A percentile compares a stretch with the other conserved stretches of the same genome.
phyloP scores from a whole-genome alignment of 2,329 filamentous ascomycete genomes.

The Myriosclerotinia duriaeana region DNA sequence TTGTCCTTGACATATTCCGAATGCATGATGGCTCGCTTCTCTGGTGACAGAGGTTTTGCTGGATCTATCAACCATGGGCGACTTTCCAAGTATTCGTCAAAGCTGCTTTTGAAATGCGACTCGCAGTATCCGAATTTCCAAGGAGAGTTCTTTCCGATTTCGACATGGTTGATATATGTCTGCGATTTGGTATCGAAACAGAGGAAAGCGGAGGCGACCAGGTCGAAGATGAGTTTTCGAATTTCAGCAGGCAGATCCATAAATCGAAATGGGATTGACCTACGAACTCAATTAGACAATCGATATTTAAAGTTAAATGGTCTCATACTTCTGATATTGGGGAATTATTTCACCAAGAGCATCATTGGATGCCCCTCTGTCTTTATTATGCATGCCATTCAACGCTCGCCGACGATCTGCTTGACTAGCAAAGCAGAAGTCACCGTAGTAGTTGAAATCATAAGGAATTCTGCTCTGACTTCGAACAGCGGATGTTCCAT shows the following conservation, averaged over 20 bases:
- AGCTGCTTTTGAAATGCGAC: no score
- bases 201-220: background rate
- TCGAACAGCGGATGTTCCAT: no score
- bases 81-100: no score
- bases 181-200: background rate
- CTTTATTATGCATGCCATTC: fast-evolving
- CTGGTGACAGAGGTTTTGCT: fast-evolving
- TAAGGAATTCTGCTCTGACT: background rate
- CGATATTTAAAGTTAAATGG: background rate
- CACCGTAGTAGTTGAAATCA: background rate
- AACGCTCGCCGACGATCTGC: fast-evolving
- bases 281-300: background rate
- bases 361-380: no score
- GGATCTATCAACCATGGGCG: no score
- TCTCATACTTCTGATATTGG: background rate
- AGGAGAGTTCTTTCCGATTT: background rate
- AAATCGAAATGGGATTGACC: background rate
- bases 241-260: background rate
- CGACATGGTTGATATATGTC: background rate
- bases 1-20: background rate
- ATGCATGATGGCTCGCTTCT: background rate
- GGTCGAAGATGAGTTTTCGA: background rate
- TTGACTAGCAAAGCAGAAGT: background rate
- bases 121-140: no score
- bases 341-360: no score